These are phyloP conservation scores for Leishmania amazonensis DNA, from an alignment of 208 protist species.

Conservation along the genomic window DNA sequence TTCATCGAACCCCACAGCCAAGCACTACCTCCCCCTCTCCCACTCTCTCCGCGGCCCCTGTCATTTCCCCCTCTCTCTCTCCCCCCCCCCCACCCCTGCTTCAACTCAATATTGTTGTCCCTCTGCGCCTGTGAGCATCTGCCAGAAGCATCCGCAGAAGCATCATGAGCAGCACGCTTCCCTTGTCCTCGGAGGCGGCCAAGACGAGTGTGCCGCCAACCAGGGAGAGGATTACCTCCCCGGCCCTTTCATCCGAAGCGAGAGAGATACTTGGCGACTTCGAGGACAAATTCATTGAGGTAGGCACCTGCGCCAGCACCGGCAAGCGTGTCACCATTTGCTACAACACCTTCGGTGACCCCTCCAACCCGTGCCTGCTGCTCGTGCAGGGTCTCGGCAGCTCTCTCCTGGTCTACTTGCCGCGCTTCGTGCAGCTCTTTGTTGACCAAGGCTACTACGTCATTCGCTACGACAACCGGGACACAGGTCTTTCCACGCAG, in stretches of 20 bases:
- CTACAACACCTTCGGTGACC: constrained; percentile 79
- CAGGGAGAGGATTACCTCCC: neutral
- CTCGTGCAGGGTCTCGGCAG: constrained; percentile 62
- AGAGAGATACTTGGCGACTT: constrained; percentile 27
- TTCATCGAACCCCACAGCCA: neutral
- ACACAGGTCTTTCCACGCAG: constrained; percentile 63
- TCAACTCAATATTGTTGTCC: neutral
- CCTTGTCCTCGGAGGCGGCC: neutral
- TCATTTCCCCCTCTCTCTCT: neutral
- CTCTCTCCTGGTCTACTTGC: constrained; percentile 34
- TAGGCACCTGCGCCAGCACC: constrained; percentile 66
- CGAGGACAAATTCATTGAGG: constrained; percentile 48
- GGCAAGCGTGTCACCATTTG: constrained; percentile 67
- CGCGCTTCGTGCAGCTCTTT: constrained; percentile 44
- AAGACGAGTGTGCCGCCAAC: neutral
- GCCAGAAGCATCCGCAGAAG: neutral
- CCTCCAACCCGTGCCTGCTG: constrained; percentile 62
- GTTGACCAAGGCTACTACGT: constrained; percentile 65
- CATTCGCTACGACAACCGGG: constrained; percentile 83
- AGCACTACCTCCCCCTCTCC: neutral
- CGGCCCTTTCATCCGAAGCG: constrained; percentile 12
- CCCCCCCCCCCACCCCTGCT: neutral
- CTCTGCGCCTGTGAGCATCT: neutral
- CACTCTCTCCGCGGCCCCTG: neutral
- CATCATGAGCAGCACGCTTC: neutral